These are phyloP conservation scores for Teratosphaeria gauchensis DNA, from an alignment of 2,329 filamentous ascomycete species.

Conservation along the genomic window DNA sequence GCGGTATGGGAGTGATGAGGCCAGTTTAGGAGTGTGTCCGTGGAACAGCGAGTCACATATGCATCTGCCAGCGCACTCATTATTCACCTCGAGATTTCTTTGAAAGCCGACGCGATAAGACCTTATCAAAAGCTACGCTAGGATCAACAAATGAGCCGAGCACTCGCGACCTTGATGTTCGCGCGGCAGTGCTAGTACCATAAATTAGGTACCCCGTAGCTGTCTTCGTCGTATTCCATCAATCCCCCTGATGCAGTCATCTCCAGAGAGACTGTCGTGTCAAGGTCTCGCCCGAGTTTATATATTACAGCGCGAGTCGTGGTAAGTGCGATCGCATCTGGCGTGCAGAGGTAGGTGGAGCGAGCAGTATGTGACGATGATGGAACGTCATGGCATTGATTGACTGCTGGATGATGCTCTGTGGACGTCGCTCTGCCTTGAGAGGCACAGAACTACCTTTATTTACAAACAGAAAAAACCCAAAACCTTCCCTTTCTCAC, in stretches of 20 bases:
- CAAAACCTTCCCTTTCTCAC: neutral
- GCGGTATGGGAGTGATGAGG: slow-evolving; percentile 52
- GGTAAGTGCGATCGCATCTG: no score
- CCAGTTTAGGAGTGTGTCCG: slow-evolving; percentile 12
- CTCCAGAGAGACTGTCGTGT: neutral
- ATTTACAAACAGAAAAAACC: neutral
- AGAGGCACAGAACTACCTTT: neutral
- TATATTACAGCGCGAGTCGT: no score
- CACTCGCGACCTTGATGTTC: neutral
- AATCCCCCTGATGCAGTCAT: neutral
- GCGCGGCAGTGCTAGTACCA: no score
- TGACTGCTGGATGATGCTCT: neutral
- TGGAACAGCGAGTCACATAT: neutral
- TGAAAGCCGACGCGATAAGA: neutral
- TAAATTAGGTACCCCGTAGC: neutral
- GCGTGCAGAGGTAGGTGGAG: neutral
- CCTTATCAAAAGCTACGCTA: neutral
- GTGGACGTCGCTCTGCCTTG: neutral
- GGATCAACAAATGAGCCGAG: neutral
- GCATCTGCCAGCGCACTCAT: neutral
- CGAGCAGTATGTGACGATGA: neutral
- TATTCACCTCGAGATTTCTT: neutral
- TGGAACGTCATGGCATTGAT: neutral
- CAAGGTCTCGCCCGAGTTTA: neutral
- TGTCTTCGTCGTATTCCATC: neutral